A percentile compares a stretch with the other conserved stretches of the same genome.
These are phyloP conservation scores for Aspergillus campestris DNA, from an alignment of 495 filamentous ascomycete species.

Conservation along the genomic window DNA sequence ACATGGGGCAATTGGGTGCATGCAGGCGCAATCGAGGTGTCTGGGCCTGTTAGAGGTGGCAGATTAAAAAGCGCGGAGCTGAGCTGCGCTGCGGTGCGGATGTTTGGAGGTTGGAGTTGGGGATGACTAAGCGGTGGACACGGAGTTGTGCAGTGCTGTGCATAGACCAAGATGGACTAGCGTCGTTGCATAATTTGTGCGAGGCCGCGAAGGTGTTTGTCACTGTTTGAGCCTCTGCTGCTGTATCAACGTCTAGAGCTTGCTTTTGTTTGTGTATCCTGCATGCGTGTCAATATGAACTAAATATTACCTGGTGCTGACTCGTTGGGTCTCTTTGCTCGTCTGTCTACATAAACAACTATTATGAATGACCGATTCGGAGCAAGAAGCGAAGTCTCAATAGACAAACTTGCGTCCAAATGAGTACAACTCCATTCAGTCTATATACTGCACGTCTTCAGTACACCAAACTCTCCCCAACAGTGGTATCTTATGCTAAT, in stretches of 20 bases:
- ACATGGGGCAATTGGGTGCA: conserved; percentile 25
- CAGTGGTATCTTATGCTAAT: conserved; percentile 33
- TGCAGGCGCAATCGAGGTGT: conserved; percentile 20
- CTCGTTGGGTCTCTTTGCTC: too few species aligned
- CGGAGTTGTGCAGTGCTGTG: background rate
- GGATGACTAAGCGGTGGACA: conserved; percentile 1
- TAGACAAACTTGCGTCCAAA: background rate
- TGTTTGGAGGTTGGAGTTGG: background rate
- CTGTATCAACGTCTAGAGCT: too few species aligned
- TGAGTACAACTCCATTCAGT: background rate
- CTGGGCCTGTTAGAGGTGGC: conserved; percentile 3
- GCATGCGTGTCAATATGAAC: background rate
- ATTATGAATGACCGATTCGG: too few species aligned
- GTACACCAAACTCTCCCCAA: conserved; percentile 11
- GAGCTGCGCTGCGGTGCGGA: background rate
- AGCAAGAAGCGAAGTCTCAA: background rate
- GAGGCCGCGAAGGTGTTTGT: background rate
- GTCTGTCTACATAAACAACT: too few species aligned
- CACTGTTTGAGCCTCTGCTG: background rate
- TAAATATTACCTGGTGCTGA: background rate
- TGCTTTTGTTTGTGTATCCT: background rate
- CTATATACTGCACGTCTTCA: conserved; percentile 8
- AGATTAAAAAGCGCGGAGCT: conserved; percentile 1
- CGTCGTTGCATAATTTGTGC: too few species aligned
- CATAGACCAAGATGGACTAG: too few species aligned